These are phyloP conservation scores for Acorus gramineus DNA, from an alignment of 106 monocot species.

Conservation along the genomic window DNA sequence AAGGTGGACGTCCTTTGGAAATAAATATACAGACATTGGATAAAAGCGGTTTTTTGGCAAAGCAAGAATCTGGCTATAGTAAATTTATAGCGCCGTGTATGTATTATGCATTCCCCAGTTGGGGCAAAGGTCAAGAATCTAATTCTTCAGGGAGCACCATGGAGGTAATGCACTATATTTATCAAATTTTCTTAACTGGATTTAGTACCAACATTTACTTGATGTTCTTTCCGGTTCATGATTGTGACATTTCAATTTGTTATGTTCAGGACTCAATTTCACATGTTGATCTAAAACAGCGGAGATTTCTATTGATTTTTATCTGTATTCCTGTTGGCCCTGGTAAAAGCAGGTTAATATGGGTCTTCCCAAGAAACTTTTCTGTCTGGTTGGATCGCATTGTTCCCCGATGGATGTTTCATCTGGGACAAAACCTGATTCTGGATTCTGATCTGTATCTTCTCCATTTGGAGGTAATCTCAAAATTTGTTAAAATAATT, in stretches of 20 bases:
- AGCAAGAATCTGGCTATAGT: slow-evolving; percentile 16
- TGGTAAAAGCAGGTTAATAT: slow-evolving; percentile 77
- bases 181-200: background rate
- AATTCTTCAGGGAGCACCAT: slow-evolving; percentile 15
- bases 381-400: slow-evolving; percentile 51
- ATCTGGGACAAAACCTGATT: slow-evolving; percentile 61
- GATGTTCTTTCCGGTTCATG: slow-evolving; percentile 1
- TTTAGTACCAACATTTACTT: background rate
- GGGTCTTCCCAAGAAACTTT: slow-evolving; percentile 63
- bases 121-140: background rate
- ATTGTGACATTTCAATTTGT: background rate
- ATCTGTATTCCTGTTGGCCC: slow-evolving; percentile 79
- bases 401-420: slow-evolving; percentile 78
- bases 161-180: slow-evolving; percentile 15
- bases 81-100: slow-evolving; percentile 71
- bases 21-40: slow-evolving; percentile 35
- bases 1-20: slow-evolving; percentile 55
- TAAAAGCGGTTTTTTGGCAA: slow-evolving; percentile 41
- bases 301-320: slow-evolving; percentile 41
- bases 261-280: slow-evolving; percentile 20
- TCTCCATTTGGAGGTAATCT: slow-evolving; percentile 74
- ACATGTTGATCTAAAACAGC: slow-evolving; percentile 14
- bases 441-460: slow-evolving; percentile 88
- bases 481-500: background rate
- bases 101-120: slow-evolving; percentile 21